A percentile compares a stretch with the other conserved stretches of the same genome.
Conservation (phyloP, 2,329 filamentous ascomycete genomes). For the Monosporascus ibericus region DNA sequence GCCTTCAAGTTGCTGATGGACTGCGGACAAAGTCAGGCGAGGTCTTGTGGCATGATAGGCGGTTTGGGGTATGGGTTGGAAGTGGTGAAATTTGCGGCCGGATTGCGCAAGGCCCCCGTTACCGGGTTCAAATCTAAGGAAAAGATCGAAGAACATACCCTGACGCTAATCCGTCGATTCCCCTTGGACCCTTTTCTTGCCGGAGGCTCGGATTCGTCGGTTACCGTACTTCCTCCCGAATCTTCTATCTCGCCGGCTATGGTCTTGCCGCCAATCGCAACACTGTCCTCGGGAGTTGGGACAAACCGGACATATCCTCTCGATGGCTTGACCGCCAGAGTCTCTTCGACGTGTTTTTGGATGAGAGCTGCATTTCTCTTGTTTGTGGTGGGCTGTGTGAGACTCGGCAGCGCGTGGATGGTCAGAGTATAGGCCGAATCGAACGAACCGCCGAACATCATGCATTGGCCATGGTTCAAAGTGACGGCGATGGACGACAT, state of each 20-base stretch:
- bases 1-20: constrained; percentile 26
- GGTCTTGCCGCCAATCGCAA: constrained; percentile 67
- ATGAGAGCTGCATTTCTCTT: constrained; percentile 74
- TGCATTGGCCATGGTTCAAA: constrained; percentile 67
- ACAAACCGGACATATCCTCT: constrained; percentile 71
- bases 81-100: not conserved
- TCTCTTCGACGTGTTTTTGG: constrained; percentile 67
- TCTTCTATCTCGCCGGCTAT: constrained; percentile 62
- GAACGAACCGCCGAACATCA: constrained; percentile 69
- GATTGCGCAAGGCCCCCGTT: not conserved
- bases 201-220: constrained; percentile 15
- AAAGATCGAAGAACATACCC: constrained; percentile 12
- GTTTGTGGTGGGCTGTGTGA: constrained; percentile 70
- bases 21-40: constrained; percentile 16
- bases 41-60: not conserved
- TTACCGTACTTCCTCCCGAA: constrained; percentile 31
- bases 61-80: not conserved
- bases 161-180: constrained; percentile 18
- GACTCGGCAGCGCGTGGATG: constrained; percentile 61
- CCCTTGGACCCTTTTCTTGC: constrained; percentile 18
- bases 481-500: constrained; percentile 69
- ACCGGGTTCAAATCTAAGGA: not conserved
- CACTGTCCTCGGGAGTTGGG: constrained; percentile 62
- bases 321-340: constrained; percentile 57
- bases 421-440: constrained; percentile 76